phyloP scores from a whole-genome alignment of 371 early-diverging fungal species.

The Rhizopus microsporus region DNA sequence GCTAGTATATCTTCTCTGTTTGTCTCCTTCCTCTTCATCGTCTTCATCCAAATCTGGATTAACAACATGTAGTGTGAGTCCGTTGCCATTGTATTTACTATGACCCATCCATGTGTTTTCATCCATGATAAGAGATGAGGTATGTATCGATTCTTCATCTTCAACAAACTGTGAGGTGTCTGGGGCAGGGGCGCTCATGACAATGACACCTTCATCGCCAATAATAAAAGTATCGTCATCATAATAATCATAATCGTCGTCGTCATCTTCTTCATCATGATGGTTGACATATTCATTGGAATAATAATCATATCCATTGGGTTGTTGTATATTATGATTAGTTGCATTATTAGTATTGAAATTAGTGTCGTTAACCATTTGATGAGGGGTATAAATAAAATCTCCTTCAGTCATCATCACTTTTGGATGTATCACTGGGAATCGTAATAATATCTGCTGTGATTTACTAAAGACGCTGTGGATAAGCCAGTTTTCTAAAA shows the following conservation, averaged over 20 bases:
- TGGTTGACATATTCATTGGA: constrained; percentile 11
- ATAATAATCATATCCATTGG: no score
- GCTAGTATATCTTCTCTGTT: constrained; percentile 10
- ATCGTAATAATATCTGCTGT: constrained; percentile 44
- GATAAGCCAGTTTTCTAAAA: constrained; percentile 48
- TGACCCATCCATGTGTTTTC: constrained; percentile 51
- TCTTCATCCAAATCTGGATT: constrained; percentile 23
- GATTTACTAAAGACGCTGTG: constrained; percentile 54
- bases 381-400: constrained; percentile 52
- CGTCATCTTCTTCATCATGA: constrained; percentile 24
- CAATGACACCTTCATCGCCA: constrained; percentile 28
- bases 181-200: constrained; percentile 37
- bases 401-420: constrained; percentile 48
- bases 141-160: background rate
- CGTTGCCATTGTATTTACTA: constrained; percentile 25
- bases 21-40: constrained; percentile 16
- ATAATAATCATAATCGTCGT: constrained; percentile 28
- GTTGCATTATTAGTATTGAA: constrained; percentile 70
- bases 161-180: constrained; percentile 19
- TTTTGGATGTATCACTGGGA: constrained; percentile 36
- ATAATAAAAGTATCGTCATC: constrained; percentile 31
- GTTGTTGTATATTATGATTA: constrained; percentile 41
- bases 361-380: constrained; percentile 45
- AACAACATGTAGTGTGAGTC: constrained; percentile 25
- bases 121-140: constrained; percentile 33